These are phyloP conservation scores for Populus hybrid DNA, from an alignment of 441 rosid species.

Conservation along the genomic window DNA sequence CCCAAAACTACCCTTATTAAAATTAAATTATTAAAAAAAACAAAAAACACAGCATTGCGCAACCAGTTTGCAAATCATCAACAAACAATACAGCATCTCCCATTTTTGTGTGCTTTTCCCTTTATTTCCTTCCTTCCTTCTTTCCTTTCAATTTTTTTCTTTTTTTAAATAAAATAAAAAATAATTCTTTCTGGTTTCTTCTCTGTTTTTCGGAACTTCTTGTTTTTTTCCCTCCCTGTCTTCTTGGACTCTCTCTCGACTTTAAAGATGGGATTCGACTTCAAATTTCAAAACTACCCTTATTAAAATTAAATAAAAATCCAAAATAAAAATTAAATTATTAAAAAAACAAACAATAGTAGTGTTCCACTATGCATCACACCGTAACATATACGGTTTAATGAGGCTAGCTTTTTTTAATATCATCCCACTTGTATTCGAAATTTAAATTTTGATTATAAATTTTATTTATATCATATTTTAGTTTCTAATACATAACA, in stretches of 20 bases:
- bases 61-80: conserved; percentile 37
- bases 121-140: too few relatives aligned
- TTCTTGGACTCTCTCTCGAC: neutral
- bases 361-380: too few relatives aligned
- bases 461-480: too few relatives aligned
- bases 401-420: neutral
- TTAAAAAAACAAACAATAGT: too few relatives aligned
- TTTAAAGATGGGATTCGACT: neutral
- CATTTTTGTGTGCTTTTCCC: too few relatives aligned
- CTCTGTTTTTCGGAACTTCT: neutral
- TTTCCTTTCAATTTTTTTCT: too few relatives aligned
- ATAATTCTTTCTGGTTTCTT: neutral
- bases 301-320: neutral
- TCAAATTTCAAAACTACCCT: conserved; percentile 39
- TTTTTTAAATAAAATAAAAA: too few relatives aligned
- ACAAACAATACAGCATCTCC: neutral
- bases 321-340: neutral
- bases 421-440: neutral
- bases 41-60: too few relatives aligned
- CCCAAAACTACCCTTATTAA: conserved; percentile 31
- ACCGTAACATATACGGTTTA: neutral
- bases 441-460: neutral
- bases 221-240: neutral
- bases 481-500: too few relatives aligned
- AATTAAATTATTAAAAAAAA: neutral